Evolutionary conservation across 2,329 filamentous ascomycete genomes (phyloP), one percentile per base, ranked within the genome.

Genomic region (Didymella pomorum): DNA sequence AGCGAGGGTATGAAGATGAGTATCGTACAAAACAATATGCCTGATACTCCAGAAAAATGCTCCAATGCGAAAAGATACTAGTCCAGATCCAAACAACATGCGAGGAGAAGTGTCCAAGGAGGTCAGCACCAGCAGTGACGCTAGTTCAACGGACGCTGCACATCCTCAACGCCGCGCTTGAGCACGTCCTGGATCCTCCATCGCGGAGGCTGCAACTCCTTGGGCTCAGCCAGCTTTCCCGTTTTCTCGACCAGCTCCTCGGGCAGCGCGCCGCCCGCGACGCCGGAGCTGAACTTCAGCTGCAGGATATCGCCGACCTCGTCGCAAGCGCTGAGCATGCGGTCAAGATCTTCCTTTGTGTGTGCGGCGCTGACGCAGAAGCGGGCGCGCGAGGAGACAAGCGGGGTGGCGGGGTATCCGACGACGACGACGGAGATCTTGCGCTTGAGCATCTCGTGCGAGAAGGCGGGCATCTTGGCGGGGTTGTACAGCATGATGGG

Each of bases 381-480:
- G 46, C 95, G 90, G 49, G 92, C 95, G 64, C 95, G 90, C 20
- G 94, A 97, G 62, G 91, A 96, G 69, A 98, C 96, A 44, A 99
- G 86, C 1, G 95, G 95, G 2, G 95, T 99, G 9, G 94, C 95
- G 6, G 95, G 95, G 76, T 99, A 99, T 51, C 94, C 95, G 61
- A 99, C 95, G 44, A 99, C 92, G 37, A 99, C 95, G 50, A 98
- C 92, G 0, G 94, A 95, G 69, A 99, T 98, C 79, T 97, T 98
- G 73, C 95, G 92, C 80, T 91, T 92, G 60, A 98, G 86, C 95
- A 99, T 98, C 78, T 98, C 95, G 76, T 97, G 95, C 48, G 93
- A 97, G 79, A 99, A 99, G 58, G 95, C 94, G 4, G 94, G 91
- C 84, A 99, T 97, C 82, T 99, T 99, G 71, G 92, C 95, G n/a